Percentiles rank a stretch among this genome's conserved stretches.
These are phyloP conservation scores for Spergularia bocconei DNA, from an alignment of 148 eudicot genomes.

Conservation along the genomic window DNA sequence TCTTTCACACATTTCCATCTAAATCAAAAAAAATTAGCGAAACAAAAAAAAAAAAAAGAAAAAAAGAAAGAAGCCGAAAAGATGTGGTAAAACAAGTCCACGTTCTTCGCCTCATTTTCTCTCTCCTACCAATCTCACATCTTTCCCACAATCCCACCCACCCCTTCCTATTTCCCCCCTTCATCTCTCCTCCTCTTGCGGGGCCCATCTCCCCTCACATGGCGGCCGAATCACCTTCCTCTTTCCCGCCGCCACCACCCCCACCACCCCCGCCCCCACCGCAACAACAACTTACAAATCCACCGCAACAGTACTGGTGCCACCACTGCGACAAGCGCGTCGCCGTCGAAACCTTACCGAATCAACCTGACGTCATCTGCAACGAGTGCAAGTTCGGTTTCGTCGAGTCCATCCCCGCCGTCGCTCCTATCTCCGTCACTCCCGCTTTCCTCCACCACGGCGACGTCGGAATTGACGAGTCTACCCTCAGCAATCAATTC, in stretches of 20 bases:
- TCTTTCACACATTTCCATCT: too few species aligned
- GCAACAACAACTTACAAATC: too few species aligned
- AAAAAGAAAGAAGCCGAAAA: too few species aligned
- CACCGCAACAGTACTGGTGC: constrained; percentile 53
- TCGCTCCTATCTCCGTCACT: constrained; percentile 9
- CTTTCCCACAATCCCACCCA: background rate
- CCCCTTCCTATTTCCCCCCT: background rate
- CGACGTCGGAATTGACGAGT: constrained; percentile 25
- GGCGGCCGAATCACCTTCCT: constrained; percentile 37
- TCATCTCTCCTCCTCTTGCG: background rate
- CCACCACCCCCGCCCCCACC: background rate
- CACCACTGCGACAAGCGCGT: constrained; percentile 77
- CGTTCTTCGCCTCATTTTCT: background rate
- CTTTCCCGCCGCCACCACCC: constrained; percentile 23
- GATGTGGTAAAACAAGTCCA: constrained; percentile 5
- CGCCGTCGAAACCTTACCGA: constrained; percentile 44
- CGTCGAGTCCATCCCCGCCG: constrained; percentile 48
- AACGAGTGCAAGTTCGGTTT: constrained; percentile 75
- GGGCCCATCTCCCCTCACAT: constrained; percentile 6
- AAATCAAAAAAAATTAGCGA: too few species aligned
- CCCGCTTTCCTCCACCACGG: background rate
- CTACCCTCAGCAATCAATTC: constrained; percentile 49
- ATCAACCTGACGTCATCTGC: constrained; percentile 59
- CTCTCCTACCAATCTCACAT: background rate
- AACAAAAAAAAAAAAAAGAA: too few species aligned